Evolutionary conservation across 2,329 filamentous ascomycete genomes (phyloP).

Genomic region (Colletotrichum scovillei): DNA sequence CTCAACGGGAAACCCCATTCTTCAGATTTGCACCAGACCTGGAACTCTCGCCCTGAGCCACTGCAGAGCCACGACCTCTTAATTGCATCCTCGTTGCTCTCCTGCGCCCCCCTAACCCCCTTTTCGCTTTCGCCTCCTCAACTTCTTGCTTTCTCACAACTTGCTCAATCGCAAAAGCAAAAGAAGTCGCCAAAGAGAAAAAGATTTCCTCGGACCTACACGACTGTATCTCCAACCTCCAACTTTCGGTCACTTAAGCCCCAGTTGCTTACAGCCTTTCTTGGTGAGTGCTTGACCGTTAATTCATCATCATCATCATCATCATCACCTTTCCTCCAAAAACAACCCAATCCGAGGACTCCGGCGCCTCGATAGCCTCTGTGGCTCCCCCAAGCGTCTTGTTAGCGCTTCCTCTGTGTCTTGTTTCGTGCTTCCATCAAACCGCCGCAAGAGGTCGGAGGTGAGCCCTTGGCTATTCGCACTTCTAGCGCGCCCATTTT

Average conservation of each 20-base stretch:
- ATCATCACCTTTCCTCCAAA: not conserved
- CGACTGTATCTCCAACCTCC: not conserved
- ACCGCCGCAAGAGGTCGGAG: slow-evolving; percentile 3
- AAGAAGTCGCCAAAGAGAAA: not conserved
- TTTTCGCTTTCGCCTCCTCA: not conserved
- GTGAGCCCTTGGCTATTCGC: slow-evolving; percentile 8
- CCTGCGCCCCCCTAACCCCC: too few relatives aligned
- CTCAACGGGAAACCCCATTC: slow-evolving; percentile 4
- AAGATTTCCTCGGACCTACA: not conserved
- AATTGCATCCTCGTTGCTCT: not conserved
- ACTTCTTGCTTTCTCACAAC: not conserved
- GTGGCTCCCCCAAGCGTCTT: slow-evolving; percentile 21
- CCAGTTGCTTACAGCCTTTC: slow-evolving; percentile 7
- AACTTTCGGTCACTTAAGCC: not conserved
- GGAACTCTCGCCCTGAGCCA: not conserved
- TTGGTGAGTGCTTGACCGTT: slow-evolving; percentile 31
- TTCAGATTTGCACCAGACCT: slow-evolving; percentile 7
- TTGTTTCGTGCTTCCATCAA: slow-evolving; percentile 25
- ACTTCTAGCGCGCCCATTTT: slow-evolving; percentile 19
- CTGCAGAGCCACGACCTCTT: slow-evolving; percentile 10
- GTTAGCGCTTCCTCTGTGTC: slow-evolving; percentile 23
- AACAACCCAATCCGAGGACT: slow-evolving; percentile 26
- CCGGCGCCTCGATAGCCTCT: slow-evolving; percentile 20
- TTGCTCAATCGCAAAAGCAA: not conserved
- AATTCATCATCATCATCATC: slow-evolving; percentile 10